Conservation (phyloP, 805 yeast genomes). For the Yamadazyma laniorum region DNA sequence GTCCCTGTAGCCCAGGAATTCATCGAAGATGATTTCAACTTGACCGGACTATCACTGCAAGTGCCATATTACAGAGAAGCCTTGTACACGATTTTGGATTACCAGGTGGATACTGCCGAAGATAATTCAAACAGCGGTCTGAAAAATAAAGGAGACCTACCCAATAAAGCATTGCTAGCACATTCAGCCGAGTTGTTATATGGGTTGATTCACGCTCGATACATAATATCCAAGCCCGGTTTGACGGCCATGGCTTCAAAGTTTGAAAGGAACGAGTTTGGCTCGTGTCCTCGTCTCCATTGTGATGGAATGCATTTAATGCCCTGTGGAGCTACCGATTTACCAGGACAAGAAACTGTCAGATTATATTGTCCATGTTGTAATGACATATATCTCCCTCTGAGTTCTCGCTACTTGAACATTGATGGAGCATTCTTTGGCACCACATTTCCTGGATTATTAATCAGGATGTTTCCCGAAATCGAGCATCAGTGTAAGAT, state of each 20-base stretch:
- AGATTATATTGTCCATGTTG: constrained; percentile 93
- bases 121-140: constrained; percentile 20
- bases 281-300: constrained; percentile 83
- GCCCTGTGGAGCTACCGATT: constrained; percentile 89
- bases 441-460: constrained; percentile 90
- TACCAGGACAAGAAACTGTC: constrained; percentile 89
- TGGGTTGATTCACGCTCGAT: constrained; percentile 93
- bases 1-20: constrained; percentile 90
- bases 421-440: constrained; percentile 98
- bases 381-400: constrained; percentile 85
- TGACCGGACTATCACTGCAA: constrained; percentile 80
- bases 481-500: constrained; percentile 71
- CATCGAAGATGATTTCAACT: constrained; percentile 93
- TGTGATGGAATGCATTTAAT: constrained; percentile 89
- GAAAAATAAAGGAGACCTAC: constrained; percentile 38
- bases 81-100: constrained; percentile 82
- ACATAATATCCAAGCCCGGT: constrained; percentile 84
- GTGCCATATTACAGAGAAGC: constrained; percentile 94
- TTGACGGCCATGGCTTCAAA: constrained; percentile 90
- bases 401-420: constrained; percentile 79
- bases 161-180: constrained; percentile 73
- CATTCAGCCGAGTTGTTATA: constrained; percentile 90
- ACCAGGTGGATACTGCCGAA: constrained; percentile 56
- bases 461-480: constrained; percentile 89
- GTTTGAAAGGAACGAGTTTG: constrained; percentile 85